Base-by-base conservation (phyloP, 2,329 filamentous ascomycete genomes). In the Colletotrichum sp. region DNA sequence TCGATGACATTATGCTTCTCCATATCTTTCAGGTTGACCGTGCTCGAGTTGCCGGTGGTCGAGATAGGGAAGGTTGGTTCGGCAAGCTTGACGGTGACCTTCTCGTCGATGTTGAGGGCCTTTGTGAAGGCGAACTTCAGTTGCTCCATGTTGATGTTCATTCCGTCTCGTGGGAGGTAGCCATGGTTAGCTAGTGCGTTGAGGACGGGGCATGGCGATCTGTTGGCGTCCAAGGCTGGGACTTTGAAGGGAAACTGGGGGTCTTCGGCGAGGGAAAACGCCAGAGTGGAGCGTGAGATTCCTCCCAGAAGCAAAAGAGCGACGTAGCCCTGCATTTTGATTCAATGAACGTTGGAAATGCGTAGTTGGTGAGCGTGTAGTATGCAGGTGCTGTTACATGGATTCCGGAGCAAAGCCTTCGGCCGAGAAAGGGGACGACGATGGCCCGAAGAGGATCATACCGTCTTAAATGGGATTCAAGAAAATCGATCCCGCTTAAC, bases 171-270 rank as follows among this genome's bases (percentile, higher is more conserved):
- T 0, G 84, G 83, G 13, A 88, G 81, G 73, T 85, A 87, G 1
- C 83, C 84, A 68, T 88, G 83, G 76, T 88, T 88, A 7, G 85
- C 84, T 26, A 88, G 80, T 1, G 85, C 83, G 71, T 88, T 88
- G 71, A 88, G 79, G 80, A 85, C 85, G 5, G 85, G 86, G 56
- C 86, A 88, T 55, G 86, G 82, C 3, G 66, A 75, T 30, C 75
- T 65, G 58, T 75, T 76, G 21, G 68, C 68, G 9, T 12, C 48
- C 30, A 30, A 8, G 18, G 32, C 34, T 13, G 66, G 52, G 28
- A n/a, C 48, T 24, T 56, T 43, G 15, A 21, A 68, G 5, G 66
- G 30, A n/a, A 68, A 68, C 8, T 34, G 30, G 1, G 65, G 65
- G 30, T 66, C 65, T 18, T 66, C 65, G 13, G 38, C 65, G 18